phyloP scores from a whole-genome alignment of 225 moss, liverwort and hornwort genomes.

The Bryum argenteum region DNA sequence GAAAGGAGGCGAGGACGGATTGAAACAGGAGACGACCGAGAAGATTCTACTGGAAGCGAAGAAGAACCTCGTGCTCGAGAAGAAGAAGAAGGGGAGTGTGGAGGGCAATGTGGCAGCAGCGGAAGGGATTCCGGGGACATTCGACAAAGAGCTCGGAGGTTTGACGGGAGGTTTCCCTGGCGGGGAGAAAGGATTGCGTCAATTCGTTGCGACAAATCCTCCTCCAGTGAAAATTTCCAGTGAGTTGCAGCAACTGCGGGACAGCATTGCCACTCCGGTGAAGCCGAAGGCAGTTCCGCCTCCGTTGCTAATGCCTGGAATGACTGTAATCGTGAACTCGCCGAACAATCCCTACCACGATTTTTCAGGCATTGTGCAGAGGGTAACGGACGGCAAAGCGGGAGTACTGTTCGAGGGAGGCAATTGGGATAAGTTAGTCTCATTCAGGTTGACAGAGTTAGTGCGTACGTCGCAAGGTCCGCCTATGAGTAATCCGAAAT shows the following conservation, averaged over 20 bases:
- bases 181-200: conserved; percentile 76
- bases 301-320: conserved; percentile 91
- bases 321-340: conserved; percentile 80
- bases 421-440: conserved; percentile 92
- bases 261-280: conserved; percentile 42
- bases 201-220: conserved; percentile 69
- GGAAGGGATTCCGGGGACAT: conserved; percentile 53
- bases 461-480: conserved; percentile 75
- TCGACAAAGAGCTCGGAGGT: conserved; percentile 76
- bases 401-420: conserved; percentile 97
- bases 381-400: conserved; percentile 84
- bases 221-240: conserved; percentile 54
- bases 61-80: conserved; percentile 37
- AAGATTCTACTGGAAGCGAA: conserved; percentile 50
- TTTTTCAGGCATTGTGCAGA: conserved; percentile 88
- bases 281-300: conserved; percentile 45
- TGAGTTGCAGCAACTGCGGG: conserved; percentile 60
- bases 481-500: conserved; percentile 90
- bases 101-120: conserved; percentile 47
- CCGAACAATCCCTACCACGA: conserved; percentile 73
- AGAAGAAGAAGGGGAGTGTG: conserved; percentile 44
- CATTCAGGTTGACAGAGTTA: conserved; percentile 76
- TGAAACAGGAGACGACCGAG: conserved; percentile 49
- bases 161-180: conserved; percentile 90
- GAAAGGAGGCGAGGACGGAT: conserved; percentile 78